Base-by-base conservation (phyloP, 257 asterid species). In the Solanum dulcamara region DNA sequence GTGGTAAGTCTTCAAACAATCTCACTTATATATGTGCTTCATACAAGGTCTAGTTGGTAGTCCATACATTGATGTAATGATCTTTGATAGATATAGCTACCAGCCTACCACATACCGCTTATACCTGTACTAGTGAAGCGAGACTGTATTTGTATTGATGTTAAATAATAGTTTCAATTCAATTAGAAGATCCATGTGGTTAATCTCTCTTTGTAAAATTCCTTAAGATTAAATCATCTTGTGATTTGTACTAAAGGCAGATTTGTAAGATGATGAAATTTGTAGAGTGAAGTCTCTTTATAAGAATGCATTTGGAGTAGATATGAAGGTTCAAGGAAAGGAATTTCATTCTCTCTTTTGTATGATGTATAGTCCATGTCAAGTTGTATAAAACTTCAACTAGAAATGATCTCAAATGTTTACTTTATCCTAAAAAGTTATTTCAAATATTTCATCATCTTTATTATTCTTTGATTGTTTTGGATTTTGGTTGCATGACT, bases 1-100 rank as follows among this genome's bases (percentile, higher is more conserved):
- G 94, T 93, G 94, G 97, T 92, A 86, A 91, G 94, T 86, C 83
- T 51, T 80, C 87, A 50, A 48, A 33, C 50, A 32, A 24, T 57
- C 38, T 14, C 38, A 13, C 6, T 59, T 22, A 9, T n/a, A 38
- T 38, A 12, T 71, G 32, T 71, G 80, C 32, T 59, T 12, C 68
- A 60, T 60, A 24, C 68, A 64, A 24, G 53, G 55, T 72, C 22
- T 72, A 40, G 55, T 75, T 75, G 81, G 81, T 46, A 72, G 33
- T 72, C 20, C 81, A 71, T 72, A 72, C 53, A n/a, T 38, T 40
- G 33, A 40, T 72, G 81, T 38, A 40, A 24, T 38, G 55, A 6
- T 72, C 22, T 12, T 74, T 24, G 55, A 40, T 40, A 22, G 33
- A 12, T 24, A n/a, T 74, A 22, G 33, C 80, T 71, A 74, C 57